phyloP scores from a whole-genome alignment of 163 green algal species.

The Prototheca stagnorum region DNA sequence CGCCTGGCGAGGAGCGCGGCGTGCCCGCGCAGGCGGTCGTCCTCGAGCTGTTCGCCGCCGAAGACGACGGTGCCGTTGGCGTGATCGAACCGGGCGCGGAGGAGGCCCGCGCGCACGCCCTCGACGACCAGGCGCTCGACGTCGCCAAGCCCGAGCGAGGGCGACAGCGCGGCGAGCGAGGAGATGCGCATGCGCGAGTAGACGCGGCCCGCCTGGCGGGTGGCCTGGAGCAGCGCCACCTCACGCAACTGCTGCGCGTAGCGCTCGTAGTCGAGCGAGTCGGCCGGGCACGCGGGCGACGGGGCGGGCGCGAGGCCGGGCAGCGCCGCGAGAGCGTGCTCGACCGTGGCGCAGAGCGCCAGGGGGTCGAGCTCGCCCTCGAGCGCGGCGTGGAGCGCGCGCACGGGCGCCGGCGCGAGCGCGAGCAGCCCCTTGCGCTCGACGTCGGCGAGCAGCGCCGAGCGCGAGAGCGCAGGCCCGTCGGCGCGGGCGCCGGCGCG shows the following conservation, averaged over 20 bases:
- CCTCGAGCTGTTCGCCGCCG: constrained; percentile 47
- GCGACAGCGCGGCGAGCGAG: constrained; percentile 52
- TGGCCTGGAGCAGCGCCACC: constrained; percentile 64
- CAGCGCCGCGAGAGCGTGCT: constrained; percentile 60
- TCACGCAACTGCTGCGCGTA: constrained; percentile 14
- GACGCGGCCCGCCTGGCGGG: constrained; percentile 81
- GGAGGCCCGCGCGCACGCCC: constrained; percentile 55
- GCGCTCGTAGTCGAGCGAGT: too few species aligned
- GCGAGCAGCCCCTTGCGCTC: constrained; percentile 44
- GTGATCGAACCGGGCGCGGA: constrained; percentile 77
- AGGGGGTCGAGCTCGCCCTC: constrained; percentile 83
- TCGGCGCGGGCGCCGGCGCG: constrained; percentile 1
- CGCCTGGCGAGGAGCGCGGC: constrained; percentile 44
- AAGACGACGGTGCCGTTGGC: constrained; percentile 75
- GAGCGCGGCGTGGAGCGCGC: constrained; percentile 49
- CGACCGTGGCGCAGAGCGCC: constrained; percentile 64
- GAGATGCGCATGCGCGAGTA: constrained; percentile 78
- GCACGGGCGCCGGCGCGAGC: constrained; percentile 46
- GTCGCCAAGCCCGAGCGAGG: constrained; percentile 36
- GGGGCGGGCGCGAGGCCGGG: constrained; percentile 20
- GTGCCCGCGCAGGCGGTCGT: constrained; percentile 41
- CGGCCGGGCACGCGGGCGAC: constrained; percentile 30
- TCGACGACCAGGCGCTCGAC: constrained; percentile 81
- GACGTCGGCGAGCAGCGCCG: constrained; percentile 64
- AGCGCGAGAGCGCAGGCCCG: constrained; percentile 35